These are phyloP conservation scores for Phanerochaete carnosa DNA, from an alignment of 768 basidiomycete genomes.

Conservation along the genomic window DNA sequence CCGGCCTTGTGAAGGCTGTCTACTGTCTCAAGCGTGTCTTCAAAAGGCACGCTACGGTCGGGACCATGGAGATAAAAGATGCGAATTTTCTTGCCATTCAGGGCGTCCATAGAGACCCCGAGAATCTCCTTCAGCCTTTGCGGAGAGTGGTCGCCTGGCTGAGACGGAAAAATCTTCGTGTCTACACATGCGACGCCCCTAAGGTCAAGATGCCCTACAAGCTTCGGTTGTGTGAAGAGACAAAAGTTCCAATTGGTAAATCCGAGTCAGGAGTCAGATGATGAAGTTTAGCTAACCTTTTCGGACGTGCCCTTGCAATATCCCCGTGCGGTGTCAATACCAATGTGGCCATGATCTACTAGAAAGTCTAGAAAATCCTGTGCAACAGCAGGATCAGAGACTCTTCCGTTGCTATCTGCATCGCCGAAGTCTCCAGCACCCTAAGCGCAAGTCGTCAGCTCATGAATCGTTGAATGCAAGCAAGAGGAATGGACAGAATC, in stretches of 20 bases:
- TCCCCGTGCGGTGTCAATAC: conserved; percentile 3
- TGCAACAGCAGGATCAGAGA: background rate
- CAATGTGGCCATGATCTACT: background rate
- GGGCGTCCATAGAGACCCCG: conserved; percentile 40
- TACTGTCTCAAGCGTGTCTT: conserved; percentile 47
- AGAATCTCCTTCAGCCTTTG: conserved; percentile 41
- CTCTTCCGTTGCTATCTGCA: background rate
- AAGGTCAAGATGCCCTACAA: background rate
- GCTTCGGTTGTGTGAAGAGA: no score
- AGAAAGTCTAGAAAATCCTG: background rate
- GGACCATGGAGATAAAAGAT: conserved; percentile 54
- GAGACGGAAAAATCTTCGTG: conserved; percentile 37
- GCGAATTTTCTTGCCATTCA: conserved; percentile 47
- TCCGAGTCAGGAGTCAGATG: no score
- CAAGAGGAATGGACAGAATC: background rate
- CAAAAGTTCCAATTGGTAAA: no score
- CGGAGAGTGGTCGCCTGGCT: conserved; percentile 41
- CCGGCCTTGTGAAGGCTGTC: conserved; percentile 56
- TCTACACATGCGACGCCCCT: background rate
- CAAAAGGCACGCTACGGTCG: conserved; percentile 39
- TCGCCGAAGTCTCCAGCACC: background rate
- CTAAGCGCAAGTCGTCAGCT: background rate
- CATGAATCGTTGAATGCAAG: background rate
- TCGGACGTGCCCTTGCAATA: conserved; percentile 6
- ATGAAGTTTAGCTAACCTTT: conserved; percentile 11